phyloP scores from a whole-genome alignment of 805 yeast species.

The Torulaspora maleeae region DNA sequence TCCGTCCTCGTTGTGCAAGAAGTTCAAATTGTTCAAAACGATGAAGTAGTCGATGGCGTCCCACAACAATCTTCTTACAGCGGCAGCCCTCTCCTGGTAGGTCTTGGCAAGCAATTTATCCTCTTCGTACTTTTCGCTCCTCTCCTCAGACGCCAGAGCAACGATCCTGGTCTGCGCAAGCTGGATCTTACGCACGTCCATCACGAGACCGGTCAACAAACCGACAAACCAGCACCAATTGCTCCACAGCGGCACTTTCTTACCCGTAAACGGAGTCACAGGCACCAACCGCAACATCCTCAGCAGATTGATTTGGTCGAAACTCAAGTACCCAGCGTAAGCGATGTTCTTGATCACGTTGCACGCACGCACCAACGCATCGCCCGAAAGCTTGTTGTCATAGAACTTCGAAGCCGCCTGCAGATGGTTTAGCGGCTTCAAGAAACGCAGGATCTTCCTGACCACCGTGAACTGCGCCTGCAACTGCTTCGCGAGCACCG shows the following conservation, averaged over 20 bases:
- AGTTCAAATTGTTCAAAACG: conserved; percentile 63
- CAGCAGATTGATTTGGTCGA: conserved; percentile 61
- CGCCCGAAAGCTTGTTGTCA: conserved; percentile 62
- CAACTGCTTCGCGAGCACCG: conserved; percentile 49
- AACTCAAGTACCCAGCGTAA: conserved; percentile 55
- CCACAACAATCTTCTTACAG: conserved; percentile 66
- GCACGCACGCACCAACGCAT: conserved; percentile 38
- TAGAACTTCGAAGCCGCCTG: conserved; percentile 62
- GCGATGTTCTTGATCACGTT: conserved; percentile 51
- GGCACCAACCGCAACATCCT: conserved; percentile 46
- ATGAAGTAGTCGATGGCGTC: conserved; percentile 70
- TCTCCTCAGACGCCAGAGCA: conserved; percentile 37
- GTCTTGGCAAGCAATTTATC: conserved; percentile 36
- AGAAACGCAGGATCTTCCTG: conserved; percentile 78
- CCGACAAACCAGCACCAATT: conserved; percentile 76
- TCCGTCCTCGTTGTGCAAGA: conserved; percentile 66
- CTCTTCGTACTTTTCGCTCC: conserved; percentile 36
- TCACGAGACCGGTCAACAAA: conserved; percentile 55
- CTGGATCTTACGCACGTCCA: conserved; percentile 53
- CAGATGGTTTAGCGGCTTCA: conserved; percentile 73
- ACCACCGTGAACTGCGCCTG: conserved; percentile 61
- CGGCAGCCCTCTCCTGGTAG: conserved; percentile 42
- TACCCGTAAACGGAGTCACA: conserved; percentile 43
- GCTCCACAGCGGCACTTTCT: conserved; percentile 51
- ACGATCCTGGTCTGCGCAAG: conserved; percentile 38